phyloP scores from a whole-genome alignment of 1,139 yeast species.

The Zygoascus hellenicus region DNA sequence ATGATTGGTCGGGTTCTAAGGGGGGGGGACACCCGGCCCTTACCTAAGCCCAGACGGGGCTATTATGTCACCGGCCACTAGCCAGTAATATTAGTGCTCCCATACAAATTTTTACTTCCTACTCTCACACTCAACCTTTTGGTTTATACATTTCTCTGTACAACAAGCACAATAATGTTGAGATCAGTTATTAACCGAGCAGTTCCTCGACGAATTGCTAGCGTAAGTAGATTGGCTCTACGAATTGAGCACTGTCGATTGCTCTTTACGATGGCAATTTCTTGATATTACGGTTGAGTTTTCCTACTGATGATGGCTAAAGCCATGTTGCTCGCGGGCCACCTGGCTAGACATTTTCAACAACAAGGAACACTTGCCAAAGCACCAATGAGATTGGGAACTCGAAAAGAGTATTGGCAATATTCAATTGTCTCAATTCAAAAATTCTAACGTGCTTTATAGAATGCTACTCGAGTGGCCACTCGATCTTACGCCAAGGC shows the following conservation, averaged over 20 bases:
- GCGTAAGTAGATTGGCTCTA: conserved; percentile 20
- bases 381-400: no score
- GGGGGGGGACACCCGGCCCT: not conserved
- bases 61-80: not conserved
- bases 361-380: not conserved
- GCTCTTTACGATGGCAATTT: no score
- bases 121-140: conserved; percentile 8
- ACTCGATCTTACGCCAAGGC: conserved; percentile 87
- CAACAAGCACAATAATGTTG: conserved; percentile 30
- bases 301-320: no score
- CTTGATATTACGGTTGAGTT: no score
- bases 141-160: conserved; percentile 4
- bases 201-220: conserved; percentile 33
- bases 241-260: no score
- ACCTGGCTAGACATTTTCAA: no score
- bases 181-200: conserved; percentile 39
- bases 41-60: not conserved
- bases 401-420: no score
- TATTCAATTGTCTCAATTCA: no score
- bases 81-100: conserved; percentile 7
- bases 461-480: conserved; percentile 20
- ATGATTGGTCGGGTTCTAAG: conserved; percentile 6
- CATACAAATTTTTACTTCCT: conserved; percentile 7
- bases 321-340: no score
- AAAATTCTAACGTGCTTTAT: not conserved